Evolutionary conservation across 2,329 filamentous ascomycete genomes (phyloP).

Genomic region (Zymoseptoria ardabiliae): DNA sequence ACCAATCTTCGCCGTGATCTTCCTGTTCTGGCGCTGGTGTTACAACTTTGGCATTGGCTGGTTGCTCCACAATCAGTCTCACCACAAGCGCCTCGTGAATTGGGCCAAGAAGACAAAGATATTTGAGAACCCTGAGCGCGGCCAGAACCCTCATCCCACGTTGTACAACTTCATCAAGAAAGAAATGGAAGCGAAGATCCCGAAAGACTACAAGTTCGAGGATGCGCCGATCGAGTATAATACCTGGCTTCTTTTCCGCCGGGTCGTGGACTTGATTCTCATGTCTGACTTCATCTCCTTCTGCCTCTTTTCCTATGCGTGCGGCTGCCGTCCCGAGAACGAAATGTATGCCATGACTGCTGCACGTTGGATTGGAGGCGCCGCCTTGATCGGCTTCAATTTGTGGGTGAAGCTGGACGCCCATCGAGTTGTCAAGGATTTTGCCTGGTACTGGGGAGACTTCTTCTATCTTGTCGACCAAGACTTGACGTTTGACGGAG

Average conservation of each 20-base stretch:
- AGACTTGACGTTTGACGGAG: slow-evolving; percentile 93
- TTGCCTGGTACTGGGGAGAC: slow-evolving; percentile 99
- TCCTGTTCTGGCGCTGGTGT: slow-evolving; percentile 82
- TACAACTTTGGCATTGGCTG: slow-evolving; percentile 95
- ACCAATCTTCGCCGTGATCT: slow-evolving; percentile 72
- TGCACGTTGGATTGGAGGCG: slow-evolving; percentile 71
- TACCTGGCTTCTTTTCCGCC: slow-evolving; percentile 93
- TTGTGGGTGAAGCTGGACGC: slow-evolving; percentile 98
- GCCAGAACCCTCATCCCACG: slow-evolving; percentile 72
- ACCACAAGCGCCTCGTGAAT: slow-evolving; percentile 73
- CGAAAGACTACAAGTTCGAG: slow-evolving; percentile 87
- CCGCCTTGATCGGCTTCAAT: slow-evolving; percentile 82
- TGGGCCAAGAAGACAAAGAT: slow-evolving; percentile 83
- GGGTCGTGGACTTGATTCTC: slow-evolving; percentile 90
- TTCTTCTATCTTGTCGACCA: slow-evolving; percentile 99
- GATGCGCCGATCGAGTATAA: slow-evolving; percentile 96
- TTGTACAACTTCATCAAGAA: slow-evolving; percentile 77
- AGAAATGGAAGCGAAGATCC: slow-evolving; percentile 92
- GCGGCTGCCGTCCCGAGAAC: slow-evolving; percentile 63
- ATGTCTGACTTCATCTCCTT: slow-evolving; percentile 99
- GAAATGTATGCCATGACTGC: slow-evolving; percentile 64
- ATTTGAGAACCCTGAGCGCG: slow-evolving; percentile 76
- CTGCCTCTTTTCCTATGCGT: slow-evolving; percentile 89
- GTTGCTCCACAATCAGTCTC: slow-evolving; percentile 81
- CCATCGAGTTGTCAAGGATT: slow-evolving; percentile 96